Evolutionary conservation across 2,329 filamentous ascomycete genomes (phyloP), one percentile per base, ranked within the genome.

Genomic region (Ophiocordyceps robertsii): DNA sequence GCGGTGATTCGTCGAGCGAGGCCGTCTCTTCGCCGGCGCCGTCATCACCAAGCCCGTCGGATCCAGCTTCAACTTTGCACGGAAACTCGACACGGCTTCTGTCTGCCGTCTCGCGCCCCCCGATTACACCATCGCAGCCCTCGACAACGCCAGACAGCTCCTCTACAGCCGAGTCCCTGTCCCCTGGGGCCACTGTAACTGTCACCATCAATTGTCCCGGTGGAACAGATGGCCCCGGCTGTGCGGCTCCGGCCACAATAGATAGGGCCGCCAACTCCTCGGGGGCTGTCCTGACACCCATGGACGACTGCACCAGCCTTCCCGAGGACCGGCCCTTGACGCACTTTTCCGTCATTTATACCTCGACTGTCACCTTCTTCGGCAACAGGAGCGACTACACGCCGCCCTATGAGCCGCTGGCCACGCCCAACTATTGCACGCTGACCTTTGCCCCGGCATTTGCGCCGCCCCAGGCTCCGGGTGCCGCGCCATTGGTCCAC

Each of bases 301-400:
- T 49, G 12, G 46, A 53, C 12, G 49, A 55, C 6, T 68, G 66
- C 47, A 65, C 59, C 12, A 51, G 52, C n/a, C 43, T 59, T 0
- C 41, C 48, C 6, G 43, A 52, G 16, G 5, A 4, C 17, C 58
- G 63, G 37, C 54, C 56, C 7, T 46, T 62, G 5, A 67, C 59
- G 1, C 51, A 63, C 10, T 70, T 64, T 53, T 66, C 63, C 3
- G 59, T 73, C 31, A 53, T 71, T 16, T 63, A 73, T 55, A 72
- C 69, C 4, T 58, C 65, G 19, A 75, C 72, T 2, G 58, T 67
- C 40, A 75, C 71, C 16, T 69, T 71, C 53, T 61, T 53, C 9
- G 69, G 65, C 14, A 61, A 70, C 42, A 61, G 59, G 4, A 55
- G 51, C 21, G 62, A 69, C 42, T 74, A 74, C 48, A 71, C 63